Conservation (phyloP, 306 rosid species). For the Cicer arietinum region DNA sequence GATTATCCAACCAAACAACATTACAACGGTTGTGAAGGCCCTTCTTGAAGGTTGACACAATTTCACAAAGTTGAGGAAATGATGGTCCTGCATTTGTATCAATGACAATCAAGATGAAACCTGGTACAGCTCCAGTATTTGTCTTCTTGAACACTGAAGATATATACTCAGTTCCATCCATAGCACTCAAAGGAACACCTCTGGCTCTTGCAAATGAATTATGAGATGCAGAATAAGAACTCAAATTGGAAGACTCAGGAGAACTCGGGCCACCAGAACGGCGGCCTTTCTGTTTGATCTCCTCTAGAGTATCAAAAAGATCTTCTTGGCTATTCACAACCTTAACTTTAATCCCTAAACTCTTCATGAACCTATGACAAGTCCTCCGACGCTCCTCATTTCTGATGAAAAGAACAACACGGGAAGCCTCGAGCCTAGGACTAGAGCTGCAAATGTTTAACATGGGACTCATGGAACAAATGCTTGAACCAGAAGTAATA, state of each 20-base stretch:
- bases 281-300: slow-evolving; percentile 36
- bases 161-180: slow-evolving; percentile 38
- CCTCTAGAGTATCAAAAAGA: slow-evolving; percentile 29
- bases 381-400: slow-evolving; percentile 31
- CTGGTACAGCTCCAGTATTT: slow-evolving; percentile 4
- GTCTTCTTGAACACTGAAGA: slow-evolving; percentile 35
- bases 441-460: slow-evolving; percentile 40
- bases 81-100: slow-evolving; percentile 43
- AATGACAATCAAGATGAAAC: slow-evolving; percentile 42
- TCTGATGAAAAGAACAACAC: slow-evolving; percentile 39
- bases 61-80: slow-evolving; percentile 32
- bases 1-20: slow-evolving; percentile 68
- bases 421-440: slow-evolving; percentile 55
- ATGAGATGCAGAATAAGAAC: slow-evolving; percentile 21
- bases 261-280: slow-evolving; percentile 35
- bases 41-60: slow-evolving; percentile 43
- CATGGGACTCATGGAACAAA: slow-evolving; percentile 43
- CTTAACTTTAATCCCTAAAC: slow-evolving; percentile 44
- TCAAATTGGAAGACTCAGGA: slow-evolving; percentile 30
- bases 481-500: slow-evolving; percentile 44
- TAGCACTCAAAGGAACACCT: slow-evolving; percentile 38
- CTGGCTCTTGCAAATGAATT: slow-evolving; percentile 29
- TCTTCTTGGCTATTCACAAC: slow-evolving; percentile 31
- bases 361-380: slow-evolving; percentile 42
- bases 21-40: slow-evolving; percentile 38